A percentile compares a stretch with the other conserved stretches of the same genome.
phyloP scores from a whole-genome alignment of 352 stramenopile species.

The Phytophthora megakarya region DNA sequence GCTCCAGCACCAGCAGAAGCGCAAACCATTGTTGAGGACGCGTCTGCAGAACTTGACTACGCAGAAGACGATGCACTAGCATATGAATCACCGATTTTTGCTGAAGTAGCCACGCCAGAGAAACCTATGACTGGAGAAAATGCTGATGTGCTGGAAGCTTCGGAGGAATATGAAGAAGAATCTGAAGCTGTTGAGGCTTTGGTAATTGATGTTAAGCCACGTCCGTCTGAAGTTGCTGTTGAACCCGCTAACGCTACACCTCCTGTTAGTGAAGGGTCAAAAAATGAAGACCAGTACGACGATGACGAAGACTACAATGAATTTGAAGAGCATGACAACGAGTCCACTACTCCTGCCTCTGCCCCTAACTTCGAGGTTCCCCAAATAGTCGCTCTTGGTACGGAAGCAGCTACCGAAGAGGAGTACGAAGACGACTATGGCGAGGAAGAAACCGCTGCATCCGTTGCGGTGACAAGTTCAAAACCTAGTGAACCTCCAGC shows the following conservation, averaged over 20 bases:
- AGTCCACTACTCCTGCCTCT: not conserved
- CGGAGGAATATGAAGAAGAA: not conserved
- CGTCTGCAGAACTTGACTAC: conserved; percentile 7
- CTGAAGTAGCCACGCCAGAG: not conserved
- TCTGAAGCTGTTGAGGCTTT: conserved; percentile 3
- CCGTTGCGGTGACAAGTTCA: not conserved
- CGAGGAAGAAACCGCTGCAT: conserved; percentile 8
- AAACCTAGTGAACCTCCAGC: conserved; percentile 3
- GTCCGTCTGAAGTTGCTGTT: not conserved
- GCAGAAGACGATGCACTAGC: conserved; percentile 2
- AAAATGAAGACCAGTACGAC: conserved; percentile 35
- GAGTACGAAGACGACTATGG: conserved; percentile 56
- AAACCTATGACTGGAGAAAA: not conserved
- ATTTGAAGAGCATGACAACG: conserved; percentile 44
- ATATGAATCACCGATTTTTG: conserved; percentile 8
- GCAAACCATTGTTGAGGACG: not conserved
- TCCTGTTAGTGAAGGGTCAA: conserved; percentile 11
- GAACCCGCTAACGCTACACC: not conserved
- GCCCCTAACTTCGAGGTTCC: not conserved
- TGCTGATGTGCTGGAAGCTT: not conserved
- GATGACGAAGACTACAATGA: conserved; percentile 58
- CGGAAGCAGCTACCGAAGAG: conserved; percentile 24
- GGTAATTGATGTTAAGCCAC: not conserved
- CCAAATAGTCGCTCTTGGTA: not conserved
- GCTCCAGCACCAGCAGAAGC: conserved; percentile 8